A percentile compares a stretch with the other conserved stretches of the same genome.
These are phyloP conservation scores for Elsinoe fawcettii DNA, from an alignment of 2,329 filamentous ascomycete genomes.

Conservation along the genomic window DNA sequence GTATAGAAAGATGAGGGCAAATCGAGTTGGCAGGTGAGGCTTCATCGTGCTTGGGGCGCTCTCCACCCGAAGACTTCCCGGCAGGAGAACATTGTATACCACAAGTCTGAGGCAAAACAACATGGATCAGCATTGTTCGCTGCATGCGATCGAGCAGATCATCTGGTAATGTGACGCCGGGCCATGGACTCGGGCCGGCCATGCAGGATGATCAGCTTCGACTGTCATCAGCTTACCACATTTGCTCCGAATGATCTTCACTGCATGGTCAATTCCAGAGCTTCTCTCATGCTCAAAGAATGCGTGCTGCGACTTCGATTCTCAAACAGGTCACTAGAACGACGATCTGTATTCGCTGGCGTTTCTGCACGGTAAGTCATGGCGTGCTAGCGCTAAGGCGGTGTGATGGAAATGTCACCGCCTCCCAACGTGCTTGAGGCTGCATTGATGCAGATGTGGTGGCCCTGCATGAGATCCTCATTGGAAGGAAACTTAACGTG, in stretches of 20 bases:
- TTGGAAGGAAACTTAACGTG: neutral
- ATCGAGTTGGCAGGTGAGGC: neutral
- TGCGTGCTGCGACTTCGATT: neutral
- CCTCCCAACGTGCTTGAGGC: neutral
- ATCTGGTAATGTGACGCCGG: neutral
- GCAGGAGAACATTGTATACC: no score
- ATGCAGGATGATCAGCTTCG: neutral
- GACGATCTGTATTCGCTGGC: neutral
- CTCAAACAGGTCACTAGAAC: neutral
- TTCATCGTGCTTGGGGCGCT: neutral
- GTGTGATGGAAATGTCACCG: neutral
- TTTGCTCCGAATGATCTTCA: neutral
- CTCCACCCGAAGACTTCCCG: no score
- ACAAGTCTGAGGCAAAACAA: neutral
- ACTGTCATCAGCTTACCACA: neutral
- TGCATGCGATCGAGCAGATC: neutral
- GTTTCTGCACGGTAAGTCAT: neutral
- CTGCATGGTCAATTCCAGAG: neutral
- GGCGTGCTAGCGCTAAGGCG: neutral
- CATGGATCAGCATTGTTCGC: neutral
- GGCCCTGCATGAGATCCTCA: neutral
- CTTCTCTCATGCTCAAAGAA: neutral
- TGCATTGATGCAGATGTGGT: neutral
- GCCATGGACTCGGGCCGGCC: neutral
- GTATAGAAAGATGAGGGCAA: neutral